phyloP scores from a whole-genome alignment of 352 stramenopile genomes.

The Pythium aristosporum region DNA sequence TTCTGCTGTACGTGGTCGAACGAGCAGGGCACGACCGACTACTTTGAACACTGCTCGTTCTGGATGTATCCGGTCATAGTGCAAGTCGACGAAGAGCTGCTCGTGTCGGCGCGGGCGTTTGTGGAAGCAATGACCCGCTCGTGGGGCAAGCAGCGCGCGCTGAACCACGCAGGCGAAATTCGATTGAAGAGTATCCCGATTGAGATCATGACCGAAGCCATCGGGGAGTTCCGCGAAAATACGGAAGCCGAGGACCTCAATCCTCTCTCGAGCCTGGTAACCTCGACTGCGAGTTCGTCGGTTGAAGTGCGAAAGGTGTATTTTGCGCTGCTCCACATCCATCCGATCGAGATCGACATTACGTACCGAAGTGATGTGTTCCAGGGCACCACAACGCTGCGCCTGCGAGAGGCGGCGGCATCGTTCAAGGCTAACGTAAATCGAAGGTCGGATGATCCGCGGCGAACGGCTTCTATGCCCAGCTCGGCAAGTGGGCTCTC shows the following conservation, averaged over 20 bases:
- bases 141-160: constrained; percentile 58
- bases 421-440: constrained; percentile 28
- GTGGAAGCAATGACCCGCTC: constrained; percentile 61
- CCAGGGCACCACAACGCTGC: constrained; percentile 59
- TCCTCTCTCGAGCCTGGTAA: constrained; percentile 68
- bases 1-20: constrained; percentile 90
- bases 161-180: constrained; percentile 77
- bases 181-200: constrained; percentile 81
- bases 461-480: constrained; percentile 38
- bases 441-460: constrained; percentile 32
- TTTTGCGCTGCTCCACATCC: constrained; percentile 85
- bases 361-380: constrained; percentile 88
- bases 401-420: constrained; percentile 49
- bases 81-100: constrained; percentile 83
- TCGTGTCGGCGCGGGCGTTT: constrained; percentile 75
- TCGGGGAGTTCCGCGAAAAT: constrained; percentile 77
- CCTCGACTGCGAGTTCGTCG: constrained; percentile 60
- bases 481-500: constrained; percentile 22
- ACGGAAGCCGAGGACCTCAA: constrained; percentile 78
- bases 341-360: constrained; percentile 87
- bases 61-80: constrained; percentile 84
- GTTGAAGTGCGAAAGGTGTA: constrained; percentile 84
- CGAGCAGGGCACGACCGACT: constrained; percentile 86
- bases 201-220: constrained; percentile 75
- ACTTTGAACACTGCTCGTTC: constrained; percentile 89